phyloP scores from a whole-genome alignment of 2,329 filamentous ascomycete genomes.

The Exophiala calicioides region DNA sequence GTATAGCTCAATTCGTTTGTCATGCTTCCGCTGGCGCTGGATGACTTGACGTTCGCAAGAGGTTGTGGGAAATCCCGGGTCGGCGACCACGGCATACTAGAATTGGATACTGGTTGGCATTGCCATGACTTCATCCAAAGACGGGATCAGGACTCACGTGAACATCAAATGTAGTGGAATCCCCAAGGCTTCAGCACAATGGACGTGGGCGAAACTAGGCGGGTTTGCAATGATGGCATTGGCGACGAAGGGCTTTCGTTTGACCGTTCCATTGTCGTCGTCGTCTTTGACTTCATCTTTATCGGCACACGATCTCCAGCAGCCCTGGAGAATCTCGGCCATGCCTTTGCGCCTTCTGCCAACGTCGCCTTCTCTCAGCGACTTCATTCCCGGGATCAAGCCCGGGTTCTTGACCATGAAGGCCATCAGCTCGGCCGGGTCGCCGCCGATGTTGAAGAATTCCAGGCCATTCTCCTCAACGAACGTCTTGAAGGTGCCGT shows the following conservation, averaged over 20 bases:
- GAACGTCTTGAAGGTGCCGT: conserved; percentile 66
- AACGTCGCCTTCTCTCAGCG: conserved; percentile 73
- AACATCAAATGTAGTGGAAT: conserved; percentile 56
- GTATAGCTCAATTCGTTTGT: conserved; percentile 51
- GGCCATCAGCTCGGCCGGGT: conserved; percentile 74
- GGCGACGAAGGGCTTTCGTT: conserved; percentile 54
- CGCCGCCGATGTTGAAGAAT: conserved; percentile 73
- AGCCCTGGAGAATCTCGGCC: conserved; percentile 74
- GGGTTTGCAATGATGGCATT: conserved; percentile 59
- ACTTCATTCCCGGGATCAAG: conserved; percentile 77
- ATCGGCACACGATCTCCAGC: conserved; percentile 66
- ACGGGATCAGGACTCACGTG: no score
- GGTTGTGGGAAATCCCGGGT: conserved; percentile 53
- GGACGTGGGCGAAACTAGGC: conserved; percentile 54
- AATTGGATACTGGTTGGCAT: no score
- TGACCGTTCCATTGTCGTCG: no score
- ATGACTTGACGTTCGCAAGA: conserved; percentile 48
- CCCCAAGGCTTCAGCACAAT: conserved; percentile 53
- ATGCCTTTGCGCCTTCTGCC: conserved; percentile 73
- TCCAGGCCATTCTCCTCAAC: conserved; percentile 70
- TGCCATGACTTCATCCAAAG: no score
- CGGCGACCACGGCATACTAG: conserved; percentile 54
- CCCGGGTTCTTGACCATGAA: conserved; percentile 90
- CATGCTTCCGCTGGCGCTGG: conserved; percentile 34
- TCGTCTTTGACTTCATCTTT: no score